A percentile compares a stretch with the other conserved stretches of the same genome.
phyloP scores from a whole-genome alignment of 169 alveolate species.

The Plasmodium knowlesi region DNA sequence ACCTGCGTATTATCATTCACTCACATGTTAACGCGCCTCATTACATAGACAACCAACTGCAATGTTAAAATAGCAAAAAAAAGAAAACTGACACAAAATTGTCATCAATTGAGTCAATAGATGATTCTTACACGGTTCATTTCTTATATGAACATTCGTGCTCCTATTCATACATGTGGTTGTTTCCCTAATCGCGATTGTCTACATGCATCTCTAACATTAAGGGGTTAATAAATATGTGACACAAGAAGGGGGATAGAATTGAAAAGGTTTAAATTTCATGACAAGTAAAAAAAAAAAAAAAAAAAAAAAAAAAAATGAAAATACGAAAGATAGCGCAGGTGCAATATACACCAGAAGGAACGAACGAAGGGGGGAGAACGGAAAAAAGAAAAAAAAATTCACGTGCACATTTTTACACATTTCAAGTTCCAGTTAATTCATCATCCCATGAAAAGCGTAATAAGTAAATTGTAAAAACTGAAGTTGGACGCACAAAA shows the following conservation, averaged over 20 bases:
- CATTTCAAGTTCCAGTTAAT: not conserved
- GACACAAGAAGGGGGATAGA: not conserved
- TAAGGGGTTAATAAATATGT: not conserved
- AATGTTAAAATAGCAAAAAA: not conserved
- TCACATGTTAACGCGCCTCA: not conserved
- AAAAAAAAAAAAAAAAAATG: not conserved
- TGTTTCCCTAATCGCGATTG: not conserved
- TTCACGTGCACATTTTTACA: slow-evolving; percentile 6
- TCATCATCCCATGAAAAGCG: not conserved
- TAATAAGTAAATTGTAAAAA: not conserved
- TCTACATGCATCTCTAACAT: not conserved
- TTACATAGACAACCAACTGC: not conserved
- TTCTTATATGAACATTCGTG: not conserved
- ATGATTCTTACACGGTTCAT: not conserved
- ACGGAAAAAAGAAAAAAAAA: not conserved
- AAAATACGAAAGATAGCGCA: not conserved
- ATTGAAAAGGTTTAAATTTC: not conserved
- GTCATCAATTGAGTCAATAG: not conserved
- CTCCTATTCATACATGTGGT: not conserved
- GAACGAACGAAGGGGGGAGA: not conserved
- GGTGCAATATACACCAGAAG: not conserved
- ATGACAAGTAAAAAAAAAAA: slow-evolving; percentile 7
- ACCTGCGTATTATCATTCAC: not conserved
- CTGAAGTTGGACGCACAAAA: not conserved
- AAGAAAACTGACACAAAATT: not conserved